Base-by-base conservation (phyloP, 2,329 filamentous ascomycete genomes). In the Dothiorella sarmentorum region DNA sequence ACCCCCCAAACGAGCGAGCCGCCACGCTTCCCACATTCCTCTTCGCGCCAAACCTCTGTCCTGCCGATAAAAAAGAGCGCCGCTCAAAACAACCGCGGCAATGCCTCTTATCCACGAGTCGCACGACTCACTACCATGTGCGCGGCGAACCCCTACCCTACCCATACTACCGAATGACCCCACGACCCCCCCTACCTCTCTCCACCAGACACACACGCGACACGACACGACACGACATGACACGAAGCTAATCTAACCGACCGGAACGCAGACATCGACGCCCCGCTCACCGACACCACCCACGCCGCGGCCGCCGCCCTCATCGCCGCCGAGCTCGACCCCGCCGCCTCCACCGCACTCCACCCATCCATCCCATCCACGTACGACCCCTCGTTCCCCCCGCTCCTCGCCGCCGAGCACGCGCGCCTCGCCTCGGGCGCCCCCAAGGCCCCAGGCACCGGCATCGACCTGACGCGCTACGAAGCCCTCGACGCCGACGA, bases 101-200 rank as follows among this genome's bases (percentile, higher is more conserved):
- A 89, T 90, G 86, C 82, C 87, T 62, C 79, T 88, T 61, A 85
- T 87, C 62, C 83, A 83, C 63, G 83, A 84, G 71, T 82, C 87
- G 62, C 87, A 91, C 75, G 89, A 94, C 70, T 90, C 88, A 20
- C 85, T 95, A 20, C 89, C 90, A 49, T 93, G 89, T 91, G 82
- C 37, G 64, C 56, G n/a, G 42, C 49, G 53, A 62, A 24, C 24
- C 27, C 15, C 55, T 60, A 27, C 56, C 57, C 45, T 64, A 9
- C n/a, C 27, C 17, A 17, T 13, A 40, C n/a, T 17, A 24, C 42
- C 58, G 22, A 26, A 18, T 24, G 22, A 26, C 13, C 20, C 33
- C 20, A 26, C 7, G 9, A 13, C 29, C 29, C 29, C 49, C 60
- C 26, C 53, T 55, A 40, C 64, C 24, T 7, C 31, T 18, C 26